These are phyloP conservation scores for Prunus padus DNA, from an alignment of 306 rosid species.

Conservation along the genomic window DNA sequence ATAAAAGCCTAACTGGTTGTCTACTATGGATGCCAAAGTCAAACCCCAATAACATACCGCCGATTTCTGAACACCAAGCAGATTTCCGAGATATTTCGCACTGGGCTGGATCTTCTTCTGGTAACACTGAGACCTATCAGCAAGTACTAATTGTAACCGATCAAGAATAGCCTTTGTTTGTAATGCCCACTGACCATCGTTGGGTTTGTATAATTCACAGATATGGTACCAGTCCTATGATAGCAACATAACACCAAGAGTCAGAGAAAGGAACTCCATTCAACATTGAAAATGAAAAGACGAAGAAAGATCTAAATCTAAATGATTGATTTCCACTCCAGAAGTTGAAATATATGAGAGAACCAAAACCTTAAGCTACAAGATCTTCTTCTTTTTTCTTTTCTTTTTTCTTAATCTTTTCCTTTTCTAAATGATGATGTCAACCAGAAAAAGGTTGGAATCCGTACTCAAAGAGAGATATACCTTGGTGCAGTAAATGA, in stretches of 20 bases:
- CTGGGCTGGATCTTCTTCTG: slow-evolving; percentile 34
- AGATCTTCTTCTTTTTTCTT: not conserved
- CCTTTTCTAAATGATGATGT: not conserved
- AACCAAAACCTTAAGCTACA: slow-evolving; percentile 12
- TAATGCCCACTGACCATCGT: slow-evolving; percentile 37
- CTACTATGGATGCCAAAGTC: slow-evolving; percentile 4
- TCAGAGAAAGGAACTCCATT: slow-evolving; percentile 7
- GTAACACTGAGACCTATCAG: slow-evolving; percentile 33
- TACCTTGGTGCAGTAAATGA: slow-evolving; percentile 43
- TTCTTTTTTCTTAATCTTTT: not conserved
- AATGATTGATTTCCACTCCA: not conserved
- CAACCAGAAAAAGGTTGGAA: not conserved
- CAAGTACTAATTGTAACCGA: slow-evolving; percentile 28
- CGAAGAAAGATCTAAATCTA: not conserved
- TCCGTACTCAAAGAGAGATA: not conserved
- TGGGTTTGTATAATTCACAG: slow-evolving; percentile 21
- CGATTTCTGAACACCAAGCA: slow-evolving; percentile 31
- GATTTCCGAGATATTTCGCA: slow-evolving; percentile 29
- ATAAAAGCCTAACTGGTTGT: not conserved
- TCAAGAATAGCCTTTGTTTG: slow-evolving; percentile 37
- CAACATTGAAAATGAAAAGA: slow-evolving; percentile 10
- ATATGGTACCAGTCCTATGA: slow-evolving; percentile 36
- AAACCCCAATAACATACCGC: slow-evolving; percentile 21
- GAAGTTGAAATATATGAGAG: not conserved
- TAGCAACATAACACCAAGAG: slow-evolving; percentile 4